These are phyloP conservation scores for Lithospermum erythrorhizon DNA, from an alignment of 257 asterid species.

Conservation along the genomic window DNA sequence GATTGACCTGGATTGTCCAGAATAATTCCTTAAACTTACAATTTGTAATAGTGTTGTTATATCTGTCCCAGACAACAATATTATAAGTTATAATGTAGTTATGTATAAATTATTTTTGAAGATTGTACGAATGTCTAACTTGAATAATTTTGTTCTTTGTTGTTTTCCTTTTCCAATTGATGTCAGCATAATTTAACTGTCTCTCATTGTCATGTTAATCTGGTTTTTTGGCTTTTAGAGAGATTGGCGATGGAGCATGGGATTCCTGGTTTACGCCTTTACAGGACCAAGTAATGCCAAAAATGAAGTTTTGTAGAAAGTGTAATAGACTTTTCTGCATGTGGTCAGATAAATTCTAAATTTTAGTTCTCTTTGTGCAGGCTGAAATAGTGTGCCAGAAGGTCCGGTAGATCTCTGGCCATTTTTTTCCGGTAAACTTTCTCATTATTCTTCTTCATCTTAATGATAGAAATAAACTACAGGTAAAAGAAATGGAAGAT, in stretches of 20 bases:
- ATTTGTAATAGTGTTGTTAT: not conserved
- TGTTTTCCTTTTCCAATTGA: not conserved
- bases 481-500: constrained; percentile 86
- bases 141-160: not conserved
- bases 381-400: constrained; percentile 69
- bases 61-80: not conserved
- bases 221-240: constrained; percentile 29
- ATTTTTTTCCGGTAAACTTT: not conserved
- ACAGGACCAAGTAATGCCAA: constrained; percentile 49
- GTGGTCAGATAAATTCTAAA: not conserved
- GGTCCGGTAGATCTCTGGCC: constrained; percentile 24
- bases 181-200: not conserved
- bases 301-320: constrained; percentile 3
- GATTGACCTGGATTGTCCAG: not conserved
- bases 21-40: not conserved
- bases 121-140: not conserved
- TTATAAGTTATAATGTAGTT: not conserved
- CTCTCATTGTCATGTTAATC: constrained; percentile 2
- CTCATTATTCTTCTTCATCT: constrained; percentile 1
- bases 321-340: not conserved
- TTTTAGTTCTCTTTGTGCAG: constrained; percentile 35
- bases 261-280: constrained; percentile 93
- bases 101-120: too few species aligned
- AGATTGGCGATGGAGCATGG: constrained; percentile 86
- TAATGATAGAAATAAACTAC: constrained; percentile 17